Evolutionary conservation across 805 yeast species (phyloP).

Genomic region (Saccharomycopsis fermentans): DNA sequence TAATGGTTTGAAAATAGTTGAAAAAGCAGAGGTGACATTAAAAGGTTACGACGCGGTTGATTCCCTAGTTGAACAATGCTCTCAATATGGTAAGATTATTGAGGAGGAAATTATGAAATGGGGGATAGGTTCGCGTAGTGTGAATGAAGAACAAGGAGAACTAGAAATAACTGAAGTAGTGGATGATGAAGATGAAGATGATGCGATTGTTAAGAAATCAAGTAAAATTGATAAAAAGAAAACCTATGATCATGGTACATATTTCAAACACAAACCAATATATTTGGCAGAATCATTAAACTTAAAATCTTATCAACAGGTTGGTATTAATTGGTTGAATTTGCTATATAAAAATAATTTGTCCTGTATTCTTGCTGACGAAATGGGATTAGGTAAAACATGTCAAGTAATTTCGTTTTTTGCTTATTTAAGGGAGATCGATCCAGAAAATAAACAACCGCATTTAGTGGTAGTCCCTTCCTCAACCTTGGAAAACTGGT

Average conservation of each 20-base stretch:
- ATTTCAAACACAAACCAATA: slow-evolving; percentile 63
- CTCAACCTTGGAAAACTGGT: slow-evolving; percentile 95
- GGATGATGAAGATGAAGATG: slow-evolving; percentile 26
- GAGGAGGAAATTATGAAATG: slow-evolving; percentile 66
- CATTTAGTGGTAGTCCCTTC: slow-evolving; percentile 94
- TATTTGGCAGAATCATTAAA: slow-evolving; percentile 52
- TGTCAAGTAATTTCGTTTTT: slow-evolving; percentile 91
- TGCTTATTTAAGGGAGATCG: slow-evolving; percentile 68
- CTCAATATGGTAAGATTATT: slow-evolving; percentile 62
- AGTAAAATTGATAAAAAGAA: slow-evolving; percentile 20
- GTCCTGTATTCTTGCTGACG: slow-evolving; percentile 94
- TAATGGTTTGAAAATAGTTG: slow-evolving; percentile 66
- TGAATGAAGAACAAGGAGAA: slow-evolving; percentile 38
- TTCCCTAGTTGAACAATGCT: slow-evolving; percentile 76
- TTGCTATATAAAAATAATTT: slow-evolving; percentile 66
- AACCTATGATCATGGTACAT: slow-evolving; percentile 25
- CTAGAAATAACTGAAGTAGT: slow-evolving; percentile 49
- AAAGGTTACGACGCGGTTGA: slow-evolving; percentile 93
- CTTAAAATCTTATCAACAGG: slow-evolving; percentile 85
- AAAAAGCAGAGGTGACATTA: slow-evolving; percentile 56
- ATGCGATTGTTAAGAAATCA: slow-evolving; percentile 20
- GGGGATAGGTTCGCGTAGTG: slow-evolving; percentile 74
- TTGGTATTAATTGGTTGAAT: slow-evolving; percentile 92
- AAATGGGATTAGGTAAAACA: slow-evolving; percentile 97
- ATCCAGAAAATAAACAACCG: slow-evolving; percentile 50